Conservation (phyloP, 768 basidiomycete species). For the Suillus subaureus region DNA sequence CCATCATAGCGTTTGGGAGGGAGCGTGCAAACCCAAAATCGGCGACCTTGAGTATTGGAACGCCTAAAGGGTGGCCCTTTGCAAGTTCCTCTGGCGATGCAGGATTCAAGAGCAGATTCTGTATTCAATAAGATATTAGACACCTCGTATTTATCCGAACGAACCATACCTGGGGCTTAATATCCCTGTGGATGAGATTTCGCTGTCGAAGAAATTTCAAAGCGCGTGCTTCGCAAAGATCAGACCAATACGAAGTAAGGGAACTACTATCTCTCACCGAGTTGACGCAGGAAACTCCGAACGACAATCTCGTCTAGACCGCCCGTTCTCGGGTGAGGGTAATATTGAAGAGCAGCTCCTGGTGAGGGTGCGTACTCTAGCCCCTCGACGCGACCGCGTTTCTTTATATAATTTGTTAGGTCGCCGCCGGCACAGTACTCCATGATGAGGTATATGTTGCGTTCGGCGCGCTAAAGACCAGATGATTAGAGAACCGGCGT, state of each 20-base stretch:
- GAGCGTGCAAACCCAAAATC: constrained; percentile 98
- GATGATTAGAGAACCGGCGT: constrained; percentile 10
- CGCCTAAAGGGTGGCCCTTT: constrained; percentile 86
- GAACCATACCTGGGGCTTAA: constrained; percentile 84
- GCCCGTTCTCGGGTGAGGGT: constrained; percentile 88
- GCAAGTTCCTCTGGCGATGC: constrained; percentile 78
- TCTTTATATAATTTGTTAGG: constrained; percentile 96
- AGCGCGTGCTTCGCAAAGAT: constrained; percentile 66
- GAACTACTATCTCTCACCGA: constrained; percentile 52
- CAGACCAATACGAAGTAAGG: not conserved
- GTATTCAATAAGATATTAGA: constrained; percentile 14
- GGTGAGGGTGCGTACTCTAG: constrained; percentile 78
- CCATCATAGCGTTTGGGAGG: constrained; percentile 90
- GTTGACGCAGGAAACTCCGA: constrained; percentile 88
- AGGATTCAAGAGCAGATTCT: constrained; percentile 92
- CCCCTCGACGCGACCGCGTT: constrained; percentile 89
- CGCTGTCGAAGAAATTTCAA: constrained; percentile 88
- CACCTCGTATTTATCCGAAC: not conserved
- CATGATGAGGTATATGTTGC: constrained; percentile 93
- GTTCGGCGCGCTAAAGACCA: constrained; percentile 61
- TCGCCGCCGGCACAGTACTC: constrained; percentile 97
- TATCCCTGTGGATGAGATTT: constrained; percentile 94
- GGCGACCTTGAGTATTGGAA: constrained; percentile 94
- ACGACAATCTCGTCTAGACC: constrained; percentile 91
- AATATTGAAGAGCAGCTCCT: constrained; percentile 76